Percentiles rank a stretch among this genome's conserved stretches.
Evolutionary conservation across 1,139 yeast species (phyloP).

Genomic region (Geotrichum cucujoidarum): DNA sequence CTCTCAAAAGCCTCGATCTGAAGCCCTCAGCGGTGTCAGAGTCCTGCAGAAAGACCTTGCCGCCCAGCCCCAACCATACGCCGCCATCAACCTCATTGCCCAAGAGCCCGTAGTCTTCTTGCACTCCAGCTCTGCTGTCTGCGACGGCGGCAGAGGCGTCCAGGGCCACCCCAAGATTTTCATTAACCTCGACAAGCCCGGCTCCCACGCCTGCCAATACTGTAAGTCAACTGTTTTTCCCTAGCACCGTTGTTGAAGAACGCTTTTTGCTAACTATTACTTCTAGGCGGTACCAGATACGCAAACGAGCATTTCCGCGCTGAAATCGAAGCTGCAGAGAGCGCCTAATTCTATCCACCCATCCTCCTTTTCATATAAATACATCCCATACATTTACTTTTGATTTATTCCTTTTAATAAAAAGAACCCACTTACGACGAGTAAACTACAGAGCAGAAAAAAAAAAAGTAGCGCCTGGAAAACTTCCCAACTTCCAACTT

Average conservation of each 20-base stretch:
- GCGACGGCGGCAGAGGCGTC: slow-evolving; percentile 76
- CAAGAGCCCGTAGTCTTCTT: slow-evolving; percentile 67
- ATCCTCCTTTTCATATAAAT: background rate
- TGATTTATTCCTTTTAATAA: background rate
- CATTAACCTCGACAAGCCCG: slow-evolving; percentile 74
- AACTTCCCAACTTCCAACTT: background rate
- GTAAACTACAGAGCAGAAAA: too few species aligned
- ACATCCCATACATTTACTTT: background rate
- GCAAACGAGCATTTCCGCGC: slow-evolving; percentile 16
- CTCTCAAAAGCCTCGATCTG: slow-evolving; percentile 59
- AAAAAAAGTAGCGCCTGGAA: background rate
- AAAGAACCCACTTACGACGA: too few species aligned
- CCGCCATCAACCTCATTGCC: slow-evolving; percentile 80
- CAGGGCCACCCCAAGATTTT: slow-evolving; percentile 83
- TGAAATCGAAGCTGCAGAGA: slow-evolving; percentile 18
- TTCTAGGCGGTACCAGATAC: slow-evolving; percentile 18
- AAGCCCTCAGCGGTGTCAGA: slow-evolving; percentile 59
- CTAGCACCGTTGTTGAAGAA: background rate
- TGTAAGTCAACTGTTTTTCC: slow-evolving; percentile 38
- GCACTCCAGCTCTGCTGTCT: slow-evolving; percentile 63
- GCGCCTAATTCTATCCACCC: slow-evolving; percentile 9
- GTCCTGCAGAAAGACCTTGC: slow-evolving; percentile 66
- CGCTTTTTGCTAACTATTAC: slow-evolving; percentile 4
- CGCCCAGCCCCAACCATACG: slow-evolving; percentile 70
- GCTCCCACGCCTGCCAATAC: slow-evolving; percentile 70